Percentiles rank a stretch among this genome's conserved stretches.
phyloP scores from a whole-genome alignment of 2,329 filamentous ascomycete genomes.

The Apiospora saccharicola region DNA sequence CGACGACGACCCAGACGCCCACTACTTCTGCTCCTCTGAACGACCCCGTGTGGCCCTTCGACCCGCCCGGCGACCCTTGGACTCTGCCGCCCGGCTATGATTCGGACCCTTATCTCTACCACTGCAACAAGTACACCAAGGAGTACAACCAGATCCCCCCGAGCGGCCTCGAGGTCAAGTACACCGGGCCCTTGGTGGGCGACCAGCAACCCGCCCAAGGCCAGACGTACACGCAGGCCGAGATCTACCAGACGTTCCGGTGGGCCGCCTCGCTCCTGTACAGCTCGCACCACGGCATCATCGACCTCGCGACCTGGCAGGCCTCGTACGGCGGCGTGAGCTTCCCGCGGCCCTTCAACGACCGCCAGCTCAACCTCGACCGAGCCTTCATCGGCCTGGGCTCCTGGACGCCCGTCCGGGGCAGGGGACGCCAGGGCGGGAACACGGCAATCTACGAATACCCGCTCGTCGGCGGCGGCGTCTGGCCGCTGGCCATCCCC shows the following conservation, averaged over 20 bases:
- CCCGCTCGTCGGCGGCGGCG: not conserved
- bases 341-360: not conserved
- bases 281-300: not conserved
- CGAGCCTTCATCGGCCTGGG: not conserved
- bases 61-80: not conserved
- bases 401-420: too few relatives aligned
- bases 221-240: not conserved
- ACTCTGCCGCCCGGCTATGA: not conserved
- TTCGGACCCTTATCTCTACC: not conserved
- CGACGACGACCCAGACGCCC: too few relatives aligned
- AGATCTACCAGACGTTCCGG: not conserved
- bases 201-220: not conserved
- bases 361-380: too few relatives aligned
- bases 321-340: not conserved
- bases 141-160: not conserved
- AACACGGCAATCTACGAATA: not conserved
- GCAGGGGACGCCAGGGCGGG: fast-evolving
- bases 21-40: not conserved
- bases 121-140: not conserved
- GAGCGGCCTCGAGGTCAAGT: fast-evolving
- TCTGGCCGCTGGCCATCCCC: not conserved
- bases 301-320: not conserved
- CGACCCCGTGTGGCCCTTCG: not conserved
- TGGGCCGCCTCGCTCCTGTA: not conserved
- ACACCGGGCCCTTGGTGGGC: not conserved